Percentiles rank a stretch among this genome's conserved stretches.
Conservation (phyloP, 2,329 filamentous ascomycete species). For the Fusarium brachygibbosum region DNA sequence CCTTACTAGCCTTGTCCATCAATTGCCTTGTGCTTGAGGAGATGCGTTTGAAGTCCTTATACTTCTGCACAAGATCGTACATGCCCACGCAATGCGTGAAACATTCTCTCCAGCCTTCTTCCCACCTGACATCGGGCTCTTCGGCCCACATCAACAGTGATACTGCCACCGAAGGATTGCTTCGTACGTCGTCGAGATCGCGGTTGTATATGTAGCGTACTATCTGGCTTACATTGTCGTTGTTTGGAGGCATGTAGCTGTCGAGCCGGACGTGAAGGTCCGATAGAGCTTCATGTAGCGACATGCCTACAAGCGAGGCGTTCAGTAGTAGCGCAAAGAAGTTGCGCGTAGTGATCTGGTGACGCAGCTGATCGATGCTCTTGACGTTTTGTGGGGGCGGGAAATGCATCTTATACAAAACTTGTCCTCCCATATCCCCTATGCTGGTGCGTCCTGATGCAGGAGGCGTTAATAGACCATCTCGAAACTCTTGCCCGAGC, state of each 20-base stretch:
- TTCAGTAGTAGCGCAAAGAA: constrained; percentile 75
- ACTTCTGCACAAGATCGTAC: constrained; percentile 65
- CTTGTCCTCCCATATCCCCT: constrained; percentile 63
- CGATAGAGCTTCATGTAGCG: constrained; percentile 72
- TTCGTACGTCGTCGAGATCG: constrained; percentile 74
- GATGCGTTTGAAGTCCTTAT: constrained; percentile 69
- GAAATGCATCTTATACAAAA: constrained; percentile 74
- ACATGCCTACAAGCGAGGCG: constrained; percentile 74
- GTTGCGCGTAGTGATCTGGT: constrained; percentile 77
- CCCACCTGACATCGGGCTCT: constrained; percentile 71
- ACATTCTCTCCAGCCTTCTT: constrained; percentile 75
- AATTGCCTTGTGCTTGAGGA: constrained; percentile 73
- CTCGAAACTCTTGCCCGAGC: constrained; percentile 20
- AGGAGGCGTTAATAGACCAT: constrained; percentile 50
- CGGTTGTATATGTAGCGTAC: constrained; percentile 71
- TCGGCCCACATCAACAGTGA: constrained; percentile 76
- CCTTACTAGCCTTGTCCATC: constrained; percentile 71
- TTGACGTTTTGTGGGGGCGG: constrained; percentile 65
- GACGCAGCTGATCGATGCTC: constrained; percentile 64
- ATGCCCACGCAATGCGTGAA: constrained; percentile 77
- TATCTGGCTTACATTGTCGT: constrained; percentile 70
- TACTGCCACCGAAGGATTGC: constrained; percentile 70
- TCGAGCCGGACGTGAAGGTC: constrained; percentile 74
- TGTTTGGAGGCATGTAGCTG: constrained; percentile 67
- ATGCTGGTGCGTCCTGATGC: constrained; percentile 58